Evolutionary conservation across 1,139 yeast genomes (phyloP), one percentile per base, ranked within the genome.

Genomic region (Magnusiomyces paraingens): DNA sequence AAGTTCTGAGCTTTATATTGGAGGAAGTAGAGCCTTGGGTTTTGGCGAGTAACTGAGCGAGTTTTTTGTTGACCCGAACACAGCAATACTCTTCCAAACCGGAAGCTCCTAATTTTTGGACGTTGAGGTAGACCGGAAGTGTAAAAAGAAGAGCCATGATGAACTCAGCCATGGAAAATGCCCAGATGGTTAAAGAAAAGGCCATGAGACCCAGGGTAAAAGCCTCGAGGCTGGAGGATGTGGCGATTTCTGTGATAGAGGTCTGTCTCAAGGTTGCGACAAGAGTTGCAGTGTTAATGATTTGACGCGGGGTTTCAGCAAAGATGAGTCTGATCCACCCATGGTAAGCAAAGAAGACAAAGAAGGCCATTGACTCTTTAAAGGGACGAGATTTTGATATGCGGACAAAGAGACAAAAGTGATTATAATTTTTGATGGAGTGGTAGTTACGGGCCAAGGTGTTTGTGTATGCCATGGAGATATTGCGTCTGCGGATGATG

Each of bases 221-320:
- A 2, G 95, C 88, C 62, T 87, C 85, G 47, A 76, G 71, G 56
- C 80, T 70, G 64, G 86, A 83, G 11, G 79, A 73, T 22, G 73
- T 68, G 17, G 94, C 93, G 40, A 88, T 80, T 2, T 68, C 60
- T 58, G 32, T 26, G 32, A 26, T 26, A 8, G 32, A 5, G 32
- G 32, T 5, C 8, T 8, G 32, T 4, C 74, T 72, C 47, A 89
- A 79, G 44, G 86, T 82, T 5, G 67, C 66, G 55, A 78, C 69
- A 54, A 86, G 78, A 55, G 78, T 76, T 56, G 71, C 73, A 29
- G 90, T 86, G 66, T 89, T 89, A 61, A 89, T 79, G 2, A 85
- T 84, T 70, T 89, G 96, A 68, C 96, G 79, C n/a, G 96, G 96
- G 4, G 91, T 78, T 62, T 89, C 96, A 0, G 95, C 91, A 47